Base-by-base conservation (phyloP, 1,284 basidiomycete genomes). In the Violaceomyces palustris region DNA sequence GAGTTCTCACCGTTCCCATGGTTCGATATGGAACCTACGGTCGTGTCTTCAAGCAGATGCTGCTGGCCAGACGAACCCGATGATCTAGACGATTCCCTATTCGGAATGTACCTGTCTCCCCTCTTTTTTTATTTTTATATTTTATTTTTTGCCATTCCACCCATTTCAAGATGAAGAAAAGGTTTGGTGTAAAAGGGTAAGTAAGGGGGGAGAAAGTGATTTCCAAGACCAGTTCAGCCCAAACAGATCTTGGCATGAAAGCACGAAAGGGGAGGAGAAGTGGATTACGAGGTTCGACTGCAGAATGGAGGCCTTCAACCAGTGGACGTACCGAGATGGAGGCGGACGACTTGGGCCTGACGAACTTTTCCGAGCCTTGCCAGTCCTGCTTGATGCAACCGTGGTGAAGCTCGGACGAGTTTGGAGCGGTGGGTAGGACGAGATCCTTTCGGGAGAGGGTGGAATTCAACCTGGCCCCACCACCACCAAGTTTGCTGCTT, bases 101-200 rank as follows among this genome's bases (percentile, higher is more conserved):
- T 64, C 2, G 69, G 63, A 21, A 72, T 70, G 45, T 64, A 72
- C 15, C 69, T 56, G 32, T 72, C 69, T 10, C 66, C 67, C 8
- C 69, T 65, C 57, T 62, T 50, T 6, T 17, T 25, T 18, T 21
- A 10, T 21, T 14, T 7, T 11, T 17, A n/a, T n/a, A n/a, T n/a
- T n/a, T n/a, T n/a, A n/a, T n/a, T n/a, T n/a, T n/a, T n/a, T n/a
- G n/a, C n/a, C n/a, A n/a, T n/a, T n/a, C n/a, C n/a, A n/a, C n/a
- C n/a, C n/a, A n/a, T n/a, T n/a, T n/a, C n/a, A n/a, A n/a, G n/a
- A n/a, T n/a, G n/a, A n/a, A n/a, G n/a, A n/a, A n/a, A n/a, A n/a
- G n/a, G n/a, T n/a, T n/a, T n/a, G n/a, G n/a, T n/a, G n/a, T n/a
- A n/a, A n/a, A n/a, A n/a, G n/a, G n/a, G n/a, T n/a, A n/a, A n/a